phyloP scores from a whole-genome alignment of 176 grass and related monocot genomes.

The Triticum timopheevii region DNA sequence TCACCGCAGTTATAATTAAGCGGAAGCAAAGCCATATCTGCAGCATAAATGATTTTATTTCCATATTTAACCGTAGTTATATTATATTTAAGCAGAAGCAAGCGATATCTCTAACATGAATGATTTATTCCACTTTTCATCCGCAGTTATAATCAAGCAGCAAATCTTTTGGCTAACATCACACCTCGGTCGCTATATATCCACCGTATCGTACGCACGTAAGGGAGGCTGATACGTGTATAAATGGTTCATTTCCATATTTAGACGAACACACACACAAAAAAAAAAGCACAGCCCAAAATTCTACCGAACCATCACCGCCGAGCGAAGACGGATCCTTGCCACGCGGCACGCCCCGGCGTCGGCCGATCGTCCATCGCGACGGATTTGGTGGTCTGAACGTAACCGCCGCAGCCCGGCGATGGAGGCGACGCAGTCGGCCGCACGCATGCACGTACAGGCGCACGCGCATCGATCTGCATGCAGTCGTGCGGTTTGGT shows the following conservation, averaged over 20 bases:
- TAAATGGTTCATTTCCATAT: too few species aligned
- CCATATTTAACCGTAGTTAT: not conserved
- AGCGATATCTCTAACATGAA: too few species aligned
- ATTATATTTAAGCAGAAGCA: not conserved
- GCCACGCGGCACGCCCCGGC: not conserved
- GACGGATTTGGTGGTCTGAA: not conserved
- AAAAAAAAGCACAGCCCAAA: too few species aligned
- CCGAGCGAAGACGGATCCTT: not conserved
- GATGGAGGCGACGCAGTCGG: not conserved
- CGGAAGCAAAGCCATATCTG: not conserved
- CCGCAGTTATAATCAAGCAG: not conserved
- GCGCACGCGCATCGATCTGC: not conserved
- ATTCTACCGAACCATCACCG: too few species aligned
- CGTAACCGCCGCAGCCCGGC: constrained; percentile 19
- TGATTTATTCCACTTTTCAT: too few species aligned
- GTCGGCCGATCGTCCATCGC: not conserved
- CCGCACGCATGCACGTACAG: not conserved
- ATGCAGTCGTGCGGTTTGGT: constrained; percentile 29
- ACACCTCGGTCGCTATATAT: too few species aligned
- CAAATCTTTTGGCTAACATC: not conserved
- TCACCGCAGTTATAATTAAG: not conserved
- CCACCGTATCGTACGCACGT: not conserved
- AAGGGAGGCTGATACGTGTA: not conserved
- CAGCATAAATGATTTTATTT: too few species aligned
- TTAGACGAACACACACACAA: too few species aligned